phyloP scores from a whole-genome alignment of 2,329 filamentous ascomycete genomes.

The Tricladium varicosporioides region DNA sequence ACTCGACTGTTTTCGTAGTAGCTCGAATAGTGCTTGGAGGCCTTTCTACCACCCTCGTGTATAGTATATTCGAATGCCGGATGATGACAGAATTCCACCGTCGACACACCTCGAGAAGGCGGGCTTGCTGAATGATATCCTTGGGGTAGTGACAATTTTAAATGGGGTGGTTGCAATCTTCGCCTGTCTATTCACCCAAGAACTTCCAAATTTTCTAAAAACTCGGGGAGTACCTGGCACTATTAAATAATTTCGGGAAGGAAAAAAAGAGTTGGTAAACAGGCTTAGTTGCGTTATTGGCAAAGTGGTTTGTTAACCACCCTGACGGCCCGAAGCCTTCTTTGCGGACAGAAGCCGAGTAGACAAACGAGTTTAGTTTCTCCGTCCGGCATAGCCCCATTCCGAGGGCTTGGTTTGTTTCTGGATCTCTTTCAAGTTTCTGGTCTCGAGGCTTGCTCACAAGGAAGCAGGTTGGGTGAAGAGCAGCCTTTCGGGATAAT shows the following conservation, averaged over 20 bases:
- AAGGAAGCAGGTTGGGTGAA: constrained; percentile 36
- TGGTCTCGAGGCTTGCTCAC: constrained; percentile 45
- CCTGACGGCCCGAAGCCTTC: background rate
- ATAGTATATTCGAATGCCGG: constrained; percentile 60
- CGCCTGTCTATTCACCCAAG: constrained; percentile 49
- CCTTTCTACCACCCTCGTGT: constrained; percentile 54
- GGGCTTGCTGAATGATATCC: constrained; percentile 47
- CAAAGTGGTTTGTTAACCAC: background rate
- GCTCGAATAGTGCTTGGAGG: constrained; percentile 52
- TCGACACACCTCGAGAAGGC: constrained; percentile 39
- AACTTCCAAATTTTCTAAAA: constrained; percentile 43
- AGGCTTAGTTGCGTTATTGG: constrained; percentile 7
- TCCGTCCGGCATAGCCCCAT: constrained; percentile 50
- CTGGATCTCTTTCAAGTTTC: constrained; percentile 60
- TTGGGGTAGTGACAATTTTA: constrained; percentile 48
- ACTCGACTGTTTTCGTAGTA: constrained; percentile 43
- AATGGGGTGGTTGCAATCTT: constrained; percentile 54
- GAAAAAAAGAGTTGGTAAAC: constrained; percentile 11
- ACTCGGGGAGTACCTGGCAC: constrained; percentile 45
- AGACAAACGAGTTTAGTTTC: constrained; percentile 47
- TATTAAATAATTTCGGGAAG: background rate
- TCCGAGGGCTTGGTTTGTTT: constrained; percentile 61
- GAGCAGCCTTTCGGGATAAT: constrained; percentile 49
- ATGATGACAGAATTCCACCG: constrained; percentile 56
- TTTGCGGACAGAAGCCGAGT: constrained; percentile 9